Evolutionary conservation across 805 yeast species (phyloP).

Genomic region (Starmerella geochares): DNA sequence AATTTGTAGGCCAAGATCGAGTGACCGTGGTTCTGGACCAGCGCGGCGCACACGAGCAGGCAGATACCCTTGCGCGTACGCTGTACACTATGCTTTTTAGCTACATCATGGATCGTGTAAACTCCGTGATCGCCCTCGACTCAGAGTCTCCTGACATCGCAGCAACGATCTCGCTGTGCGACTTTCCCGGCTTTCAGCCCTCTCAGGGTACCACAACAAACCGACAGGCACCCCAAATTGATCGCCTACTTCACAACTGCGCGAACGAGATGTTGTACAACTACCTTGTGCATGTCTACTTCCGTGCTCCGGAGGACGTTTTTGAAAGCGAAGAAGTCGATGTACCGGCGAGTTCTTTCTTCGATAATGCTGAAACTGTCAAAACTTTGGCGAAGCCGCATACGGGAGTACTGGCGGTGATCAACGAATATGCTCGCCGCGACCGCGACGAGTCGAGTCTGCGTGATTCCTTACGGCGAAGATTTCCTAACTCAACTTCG

Average conservation of each 20-base stretch:
- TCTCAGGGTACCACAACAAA: constrained; percentile 19
- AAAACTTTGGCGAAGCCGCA: constrained; percentile 40
- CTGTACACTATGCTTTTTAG: constrained; percentile 34
- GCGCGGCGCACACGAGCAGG: constrained; percentile 35
- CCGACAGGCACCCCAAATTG: constrained; percentile 29
- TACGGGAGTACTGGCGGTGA: constrained; percentile 32
- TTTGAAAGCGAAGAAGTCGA: constrained; percentile 37
- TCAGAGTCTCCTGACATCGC: constrained; percentile 26
- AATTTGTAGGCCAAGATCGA: constrained; percentile 32
- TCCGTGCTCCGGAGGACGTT: constrained; percentile 33
- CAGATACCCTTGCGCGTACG: constrained; percentile 37
- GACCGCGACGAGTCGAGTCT: constrained; percentile 31
- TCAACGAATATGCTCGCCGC: constrained; percentile 34
- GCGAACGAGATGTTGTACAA: constrained; percentile 37
- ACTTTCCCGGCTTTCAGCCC: constrained; percentile 36
- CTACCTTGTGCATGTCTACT: constrained; percentile 33
- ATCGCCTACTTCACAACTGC: constrained; percentile 35
- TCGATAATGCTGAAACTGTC: constrained; percentile 48
- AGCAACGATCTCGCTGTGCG: constrained; percentile 33
- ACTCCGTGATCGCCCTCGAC: constrained; percentile 30
- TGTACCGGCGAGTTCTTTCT: constrained; percentile 46
- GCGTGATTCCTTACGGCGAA: constrained; percentile 28
- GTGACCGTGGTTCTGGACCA: constrained; percentile 36
- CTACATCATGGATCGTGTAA: constrained; percentile 35
- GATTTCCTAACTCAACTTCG: constrained; percentile 30